phyloP scores from a whole-genome alignment of 2,329 filamentous ascomycete species.

The Emmonsia crescens region DNA sequence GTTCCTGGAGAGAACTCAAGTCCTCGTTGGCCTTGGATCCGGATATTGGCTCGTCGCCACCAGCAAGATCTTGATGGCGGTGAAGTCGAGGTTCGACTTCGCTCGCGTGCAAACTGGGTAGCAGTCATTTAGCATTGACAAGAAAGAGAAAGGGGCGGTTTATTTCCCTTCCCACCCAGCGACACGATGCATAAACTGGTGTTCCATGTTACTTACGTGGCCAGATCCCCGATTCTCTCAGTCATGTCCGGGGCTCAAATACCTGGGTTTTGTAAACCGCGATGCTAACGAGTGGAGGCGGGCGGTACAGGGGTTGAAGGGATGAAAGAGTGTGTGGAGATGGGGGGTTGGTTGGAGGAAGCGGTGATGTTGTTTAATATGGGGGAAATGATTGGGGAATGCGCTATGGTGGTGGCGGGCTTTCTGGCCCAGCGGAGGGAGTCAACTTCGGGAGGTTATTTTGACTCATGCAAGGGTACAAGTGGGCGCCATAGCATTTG shows the following conservation, averaged over 20 bases:
- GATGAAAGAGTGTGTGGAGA: neutral
- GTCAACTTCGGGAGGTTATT: neutral
- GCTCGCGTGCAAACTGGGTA: neutral
- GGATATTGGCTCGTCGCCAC: neutral
- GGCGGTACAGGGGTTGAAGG: neutral
- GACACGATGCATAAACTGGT: neutral
- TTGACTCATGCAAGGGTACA: too few species aligned
- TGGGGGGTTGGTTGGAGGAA: too few species aligned
- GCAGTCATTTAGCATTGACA: neutral
- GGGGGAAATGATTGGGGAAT: too few species aligned
- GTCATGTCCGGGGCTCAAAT: constrained; percentile 17
- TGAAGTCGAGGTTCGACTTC: neutral
- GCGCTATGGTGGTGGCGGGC: too few species aligned
- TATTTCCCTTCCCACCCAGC: neutral
- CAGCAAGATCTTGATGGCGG: neutral
- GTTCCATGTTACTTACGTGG: neutral
- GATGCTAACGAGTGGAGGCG: neutral
- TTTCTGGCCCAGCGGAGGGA: neutral
- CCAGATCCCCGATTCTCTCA: neutral
- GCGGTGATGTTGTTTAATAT: neutral
- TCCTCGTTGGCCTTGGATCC: neutral
- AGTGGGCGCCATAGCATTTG: too few species aligned
- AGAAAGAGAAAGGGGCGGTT: neutral
- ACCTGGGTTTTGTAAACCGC: neutral
- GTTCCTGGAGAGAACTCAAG: neutral